Evolutionary conservation across 257 asterid genomes (phyloP).

Genomic region (Petrea volubilis): DNA sequence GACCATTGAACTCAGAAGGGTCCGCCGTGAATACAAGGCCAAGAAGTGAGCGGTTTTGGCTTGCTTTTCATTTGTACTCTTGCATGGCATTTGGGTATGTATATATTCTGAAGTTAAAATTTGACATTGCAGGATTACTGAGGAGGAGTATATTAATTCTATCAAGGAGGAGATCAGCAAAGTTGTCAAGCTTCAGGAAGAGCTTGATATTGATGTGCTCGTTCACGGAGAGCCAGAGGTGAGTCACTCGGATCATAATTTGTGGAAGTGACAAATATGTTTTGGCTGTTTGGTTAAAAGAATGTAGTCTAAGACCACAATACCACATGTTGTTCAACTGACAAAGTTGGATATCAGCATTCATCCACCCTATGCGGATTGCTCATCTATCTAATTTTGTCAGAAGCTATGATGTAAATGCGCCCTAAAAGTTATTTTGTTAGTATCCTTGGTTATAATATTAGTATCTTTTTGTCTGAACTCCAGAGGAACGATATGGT

Average conservation of each 20-base stretch:
- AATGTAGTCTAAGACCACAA: too few relatives aligned
- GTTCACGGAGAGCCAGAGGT: slow-evolving; percentile 99
- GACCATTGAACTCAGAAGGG: slow-evolving; percentile 89
- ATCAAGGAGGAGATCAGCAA: slow-evolving; percentile 89
- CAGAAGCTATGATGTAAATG: too few relatives aligned
- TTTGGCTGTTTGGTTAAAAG: background rate
- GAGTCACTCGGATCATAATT: slow-evolving; percentile 23
- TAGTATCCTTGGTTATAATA: background rate
- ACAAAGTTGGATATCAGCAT: too few relatives aligned
- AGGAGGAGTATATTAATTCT: slow-evolving; percentile 79
- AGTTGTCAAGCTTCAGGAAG: slow-evolving; percentile 97
- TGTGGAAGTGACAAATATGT: background rate
- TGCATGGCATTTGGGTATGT: too few relatives aligned
- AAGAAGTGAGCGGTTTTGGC: slow-evolving; percentile 59
- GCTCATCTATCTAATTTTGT: too few relatives aligned
- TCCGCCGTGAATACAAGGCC: slow-evolving; percentile 97
- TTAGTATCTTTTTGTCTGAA: slow-evolving; percentile 19
- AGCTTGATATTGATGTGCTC: slow-evolving; percentile 94
- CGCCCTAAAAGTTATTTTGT: background rate
- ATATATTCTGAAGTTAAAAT: slow-evolving; percentile 19
- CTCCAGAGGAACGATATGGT: slow-evolving; percentile 97
- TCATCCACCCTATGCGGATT: too few relatives aligned
- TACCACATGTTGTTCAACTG: too few relatives aligned
- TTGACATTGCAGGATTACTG: slow-evolving; percentile 65
- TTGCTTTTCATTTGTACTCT: background rate